Evolutionary conservation across 2,329 filamentous ascomycete genomes (phyloP), one percentile per base, ranked within the genome.

Genomic region (Fusarium circinatum): DNA sequence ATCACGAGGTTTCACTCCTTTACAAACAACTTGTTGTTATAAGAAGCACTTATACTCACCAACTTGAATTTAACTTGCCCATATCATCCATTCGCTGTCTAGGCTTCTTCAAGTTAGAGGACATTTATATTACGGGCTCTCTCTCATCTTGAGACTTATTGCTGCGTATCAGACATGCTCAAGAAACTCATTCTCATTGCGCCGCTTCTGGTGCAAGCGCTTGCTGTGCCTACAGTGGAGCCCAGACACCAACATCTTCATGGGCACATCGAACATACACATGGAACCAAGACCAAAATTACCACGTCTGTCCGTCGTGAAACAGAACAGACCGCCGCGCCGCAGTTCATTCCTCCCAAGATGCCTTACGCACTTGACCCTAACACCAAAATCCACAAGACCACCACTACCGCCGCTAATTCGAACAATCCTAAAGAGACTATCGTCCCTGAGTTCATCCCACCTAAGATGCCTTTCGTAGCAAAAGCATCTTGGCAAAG

Each of bases 191-290:
- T 79, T 36, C 51, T 71, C 8, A 60, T 68, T 24, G 72, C 75
- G 48, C 76, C 78, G 18, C 68, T 81, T 18, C 70, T 81, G 77
- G 78, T 75, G 36, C 71, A 75, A 51, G 76, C 64, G 12, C 34
- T 76, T 38, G 79, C 74, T 42, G 71, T 64, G 32, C 74, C 75
- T 11, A 66, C 74, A 48, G 75, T 76, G 28, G 67, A 71, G 60
- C 59, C 64, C 17, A 70, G 56, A 30, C 68, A 66, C 32, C 65
- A 70, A 48, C 65, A 77, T 49, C 65, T 70, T n/a, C 72, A 75
- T 64, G 65, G 65, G 8, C 49, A 72, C 30, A 62, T 73, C 24
- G 68, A 73, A 39, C 70, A 71, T 48, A 70, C 61, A 14, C 71
- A 73, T 22, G 66, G 71, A 18, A 52, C 51, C 34, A 57, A 57